phyloP scores from a whole-genome alignment of 2,329 filamentous ascomycete species.

The Trichophyton rubrum region DNA sequence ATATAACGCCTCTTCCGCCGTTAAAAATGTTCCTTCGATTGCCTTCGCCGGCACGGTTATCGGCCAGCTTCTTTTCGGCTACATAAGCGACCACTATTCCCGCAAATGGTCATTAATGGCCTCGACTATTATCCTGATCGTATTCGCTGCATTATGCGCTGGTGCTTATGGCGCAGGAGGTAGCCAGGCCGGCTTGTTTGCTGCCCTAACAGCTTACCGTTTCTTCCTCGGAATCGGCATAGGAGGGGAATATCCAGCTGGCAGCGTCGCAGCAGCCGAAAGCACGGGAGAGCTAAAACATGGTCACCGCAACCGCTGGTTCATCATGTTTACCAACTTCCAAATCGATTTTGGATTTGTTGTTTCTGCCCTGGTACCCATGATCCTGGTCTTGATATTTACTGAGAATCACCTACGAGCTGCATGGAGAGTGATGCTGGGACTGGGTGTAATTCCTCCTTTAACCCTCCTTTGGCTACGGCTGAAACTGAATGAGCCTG shows the following conservation, averaged over 20 bases:
- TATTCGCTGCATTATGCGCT: conserved; percentile 70
- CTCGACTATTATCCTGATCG: conserved; percentile 69
- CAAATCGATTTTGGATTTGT: conserved; percentile 82
- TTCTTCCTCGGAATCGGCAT: conserved; percentile 77
- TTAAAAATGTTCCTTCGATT: conserved; percentile 65
- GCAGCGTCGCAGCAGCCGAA: conserved; percentile 73
- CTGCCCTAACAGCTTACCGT: conserved; percentile 66
- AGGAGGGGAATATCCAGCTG: conserved; percentile 46
- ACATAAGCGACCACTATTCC: conserved; percentile 62
- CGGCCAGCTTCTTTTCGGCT: conserved; percentile 22
- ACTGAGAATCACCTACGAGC: conserved; percentile 53
- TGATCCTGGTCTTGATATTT: conserved; percentile 48
- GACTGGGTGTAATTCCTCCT: conserved; percentile 66
- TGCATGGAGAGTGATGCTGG: conserved; percentile 72
- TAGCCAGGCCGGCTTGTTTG: conserved; percentile 57
- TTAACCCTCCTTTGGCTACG: conserved; percentile 58
- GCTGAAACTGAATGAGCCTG: conserved; percentile 61
- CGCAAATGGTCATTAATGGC: conserved; percentile 68
- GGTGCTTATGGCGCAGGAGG: conserved; percentile 65
- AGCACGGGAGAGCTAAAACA: conserved; percentile 67
- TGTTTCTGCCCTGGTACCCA: conserved; percentile 63
- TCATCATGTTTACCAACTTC: conserved; percentile 77
- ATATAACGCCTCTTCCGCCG: conserved; percentile 58
- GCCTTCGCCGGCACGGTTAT: conserved; percentile 40
- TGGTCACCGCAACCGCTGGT: conserved; percentile 80